A percentile compares a stretch with the other conserved stretches of the same genome.
Conservation (phyloP, 176 grass and related monocot species). For the Musa beccarii region DNA sequence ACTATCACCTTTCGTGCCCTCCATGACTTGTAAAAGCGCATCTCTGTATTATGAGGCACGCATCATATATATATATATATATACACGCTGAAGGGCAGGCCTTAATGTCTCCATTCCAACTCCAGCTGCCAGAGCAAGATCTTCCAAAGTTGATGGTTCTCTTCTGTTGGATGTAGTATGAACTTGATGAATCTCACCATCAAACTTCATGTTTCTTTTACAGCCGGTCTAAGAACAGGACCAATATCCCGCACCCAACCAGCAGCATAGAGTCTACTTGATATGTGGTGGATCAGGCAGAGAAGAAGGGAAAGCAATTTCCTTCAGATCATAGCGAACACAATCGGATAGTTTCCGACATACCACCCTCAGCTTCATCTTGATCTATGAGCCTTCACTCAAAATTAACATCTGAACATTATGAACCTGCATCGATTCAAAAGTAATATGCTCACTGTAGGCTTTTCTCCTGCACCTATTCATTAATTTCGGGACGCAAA, state of each 20-base stretch:
- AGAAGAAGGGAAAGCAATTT: neutral
- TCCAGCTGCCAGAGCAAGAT: constrained; percentile 35
- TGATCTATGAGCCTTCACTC: neutral
- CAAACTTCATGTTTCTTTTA: neutral
- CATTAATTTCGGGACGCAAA: neutral
- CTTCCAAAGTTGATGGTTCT: constrained; percentile 28
- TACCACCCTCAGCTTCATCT: neutral
- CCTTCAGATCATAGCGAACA: neutral
- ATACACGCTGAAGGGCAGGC: constrained; percentile 25
- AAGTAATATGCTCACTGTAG: neutral
- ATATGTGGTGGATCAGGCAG: neutral
- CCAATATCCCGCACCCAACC: neutral
- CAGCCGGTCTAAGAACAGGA: neutral
- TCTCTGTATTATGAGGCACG: constrained; percentile 35
- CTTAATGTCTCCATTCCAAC: constrained; percentile 38
- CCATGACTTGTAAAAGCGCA: constrained; percentile 26
- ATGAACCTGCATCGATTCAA: neutral
- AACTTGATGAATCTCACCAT: neutral
- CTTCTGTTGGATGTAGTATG: neutral
- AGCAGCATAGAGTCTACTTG: neutral
- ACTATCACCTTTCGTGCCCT: constrained; percentile 21
- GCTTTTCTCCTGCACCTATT: neutral
- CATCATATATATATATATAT: constrained; percentile 41
- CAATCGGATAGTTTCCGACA: neutral
- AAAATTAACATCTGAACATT: neutral